phyloP scores from a whole-genome alignment of 2,329 filamentous ascomycete species.

The Escovopsis sp. region DNA sequence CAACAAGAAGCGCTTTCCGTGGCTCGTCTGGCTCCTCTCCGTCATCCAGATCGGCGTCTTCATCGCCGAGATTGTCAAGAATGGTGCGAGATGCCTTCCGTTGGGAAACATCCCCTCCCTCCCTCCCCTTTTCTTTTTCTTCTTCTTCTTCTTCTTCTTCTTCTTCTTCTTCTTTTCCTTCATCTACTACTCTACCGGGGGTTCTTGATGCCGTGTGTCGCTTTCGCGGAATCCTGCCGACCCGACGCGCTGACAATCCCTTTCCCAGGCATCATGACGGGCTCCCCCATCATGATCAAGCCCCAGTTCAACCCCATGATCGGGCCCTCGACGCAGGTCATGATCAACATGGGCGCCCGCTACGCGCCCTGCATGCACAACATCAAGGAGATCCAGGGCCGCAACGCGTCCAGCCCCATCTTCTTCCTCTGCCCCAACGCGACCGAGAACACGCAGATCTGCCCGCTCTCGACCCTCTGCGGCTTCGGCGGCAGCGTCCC shows the following conservation, averaged over 20 bases:
- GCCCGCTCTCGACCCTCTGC: slow-evolving; percentile 66
- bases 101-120: neutral
- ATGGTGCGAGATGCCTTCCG: slow-evolving; percentile 42
- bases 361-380: slow-evolving; percentile 94
- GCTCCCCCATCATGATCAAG: slow-evolving; percentile 61
- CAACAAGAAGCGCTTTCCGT: slow-evolving; percentile 48
- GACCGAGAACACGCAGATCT: slow-evolving; percentile 46
- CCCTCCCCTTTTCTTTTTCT: no score
- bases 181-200: no score
- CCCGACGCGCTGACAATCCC: neutral
- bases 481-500: slow-evolving; percentile 61
- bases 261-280: slow-evolving; percentile 54
- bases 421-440: slow-evolving; percentile 72
- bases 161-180: no score
- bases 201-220: no score
- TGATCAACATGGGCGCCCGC: slow-evolving; percentile 94
- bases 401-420: slow-evolving; percentile 23
- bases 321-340: slow-evolving; percentile 74
- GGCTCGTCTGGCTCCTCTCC: slow-evolving; percentile 71
- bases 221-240: neutral
- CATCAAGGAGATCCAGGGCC: slow-evolving; percentile 47
- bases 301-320: slow-evolving; percentile 96
- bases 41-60: slow-evolving; percentile 70
- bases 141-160: no score
- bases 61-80: slow-evolving; percentile 73